phyloP scores from a whole-genome alignment of 257 asterid genomes.

The Solanum gracilifrons region DNA sequence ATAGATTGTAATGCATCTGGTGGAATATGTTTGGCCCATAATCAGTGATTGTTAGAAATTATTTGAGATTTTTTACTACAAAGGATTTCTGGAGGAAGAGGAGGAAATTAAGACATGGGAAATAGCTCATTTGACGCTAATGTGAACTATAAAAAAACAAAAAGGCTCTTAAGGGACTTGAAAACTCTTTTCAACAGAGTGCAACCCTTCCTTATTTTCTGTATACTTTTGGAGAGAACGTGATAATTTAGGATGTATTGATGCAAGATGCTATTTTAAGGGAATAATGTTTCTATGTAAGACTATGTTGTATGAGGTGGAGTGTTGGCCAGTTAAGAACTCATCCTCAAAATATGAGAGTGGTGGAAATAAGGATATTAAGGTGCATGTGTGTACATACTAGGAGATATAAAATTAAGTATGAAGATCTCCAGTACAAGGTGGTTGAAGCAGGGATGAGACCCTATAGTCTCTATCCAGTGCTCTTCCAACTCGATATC shows the following conservation, averaged over 20 bases:
- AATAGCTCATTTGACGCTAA: background rate
- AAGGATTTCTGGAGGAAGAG: background rate
- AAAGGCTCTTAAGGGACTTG: background rate
- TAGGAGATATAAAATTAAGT: background rate
- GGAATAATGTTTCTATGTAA: background rate
- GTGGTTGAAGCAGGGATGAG: too few species aligned
- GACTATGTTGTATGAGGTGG: background rate
- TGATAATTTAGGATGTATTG: background rate
- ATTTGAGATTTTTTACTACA: background rate
- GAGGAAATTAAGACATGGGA: background rate
- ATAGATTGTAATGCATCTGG: background rate
- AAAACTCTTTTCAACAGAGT: background rate
- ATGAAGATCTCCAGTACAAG: background rate
- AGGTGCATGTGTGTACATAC: background rate
- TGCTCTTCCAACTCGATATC: too few species aligned
- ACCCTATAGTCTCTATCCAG: too few species aligned
- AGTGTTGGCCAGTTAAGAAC: background rate
- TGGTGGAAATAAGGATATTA: background rate
- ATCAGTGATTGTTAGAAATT: background rate
- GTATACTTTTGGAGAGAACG: background rate
- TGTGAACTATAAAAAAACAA: background rate
- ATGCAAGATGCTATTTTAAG: background rate
- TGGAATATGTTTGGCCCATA: background rate
- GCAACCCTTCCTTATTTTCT: background rate
- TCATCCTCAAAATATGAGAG: background rate